phyloP scores from a whole-genome alignment of 176 grass and related monocot genomes.

The Sorghum bicolor region Sorghum_bicolor_NCBIv3 NC_012873.2:66207001-66207500 shows the following conservation, averaged over 20 bases:
- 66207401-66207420: background rate
- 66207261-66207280: slow-evolving; percentile 96
- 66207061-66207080: background rate
- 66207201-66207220: slow-evolving; percentile 42
- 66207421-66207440: background rate
- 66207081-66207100: background rate
- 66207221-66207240: background rate
- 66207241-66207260: slow-evolving; percentile 77
- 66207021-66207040: background rate
- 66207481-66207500: no score
- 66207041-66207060: background rate
- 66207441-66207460: no score
- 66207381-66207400: slow-evolving; percentile 92
- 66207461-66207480: no score
- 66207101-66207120: slow-evolving; percentile 2
- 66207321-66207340: slow-evolving; percentile 88
- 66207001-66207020: background rate
- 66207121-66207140: background rate
- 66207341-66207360: slow-evolving; percentile 63
- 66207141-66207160: background rate
- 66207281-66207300: slow-evolving; percentile 63
- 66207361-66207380: slow-evolving; percentile 83
- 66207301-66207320: slow-evolving; percentile 82
- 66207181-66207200: slow-evolving; percentile 59
- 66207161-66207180: slow-evolving; percentile 58